Conservation (phyloP, 305 asterid species). For the Plantago rigida region DNA sequence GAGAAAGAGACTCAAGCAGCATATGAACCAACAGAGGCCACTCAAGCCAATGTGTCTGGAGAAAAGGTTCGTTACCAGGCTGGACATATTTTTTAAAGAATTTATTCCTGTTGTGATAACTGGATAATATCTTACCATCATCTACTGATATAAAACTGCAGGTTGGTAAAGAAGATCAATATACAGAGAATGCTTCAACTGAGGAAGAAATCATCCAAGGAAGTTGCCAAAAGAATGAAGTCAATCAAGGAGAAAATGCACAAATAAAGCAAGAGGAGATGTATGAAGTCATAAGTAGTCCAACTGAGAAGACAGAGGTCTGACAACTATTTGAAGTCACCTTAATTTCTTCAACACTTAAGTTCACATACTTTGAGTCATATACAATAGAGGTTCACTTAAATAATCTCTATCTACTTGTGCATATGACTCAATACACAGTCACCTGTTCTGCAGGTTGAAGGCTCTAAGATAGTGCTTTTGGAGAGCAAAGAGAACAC, state of each 20-base stretch:
- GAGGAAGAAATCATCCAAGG: conserved; percentile 30
- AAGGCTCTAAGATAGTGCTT: conserved; percentile 15
- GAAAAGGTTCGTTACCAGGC: conserved; percentile 31
- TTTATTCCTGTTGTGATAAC: conserved; percentile 18
- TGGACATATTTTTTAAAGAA: conserved; percentile 11
- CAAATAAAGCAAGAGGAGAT: conserved; percentile 21
- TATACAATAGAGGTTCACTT: too few relatives aligned
- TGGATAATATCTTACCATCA: conserved; percentile 9
- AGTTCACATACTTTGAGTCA: background rate
- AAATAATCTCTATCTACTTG: too few relatives aligned
- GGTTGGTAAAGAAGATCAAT: conserved; percentile 31
- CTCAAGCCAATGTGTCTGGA: conserved; percentile 22
- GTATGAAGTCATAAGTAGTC: conserved; percentile 20
- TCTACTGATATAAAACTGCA: conserved; percentile 24
- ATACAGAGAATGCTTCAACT: conserved; percentile 25
- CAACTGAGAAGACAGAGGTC: conserved; percentile 31
- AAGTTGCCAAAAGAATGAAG: conserved; percentile 28
- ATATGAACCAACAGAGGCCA: conserved; percentile 14
- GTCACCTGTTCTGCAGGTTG: conserved; percentile 25
- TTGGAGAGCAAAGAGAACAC: conserved; percentile 22
- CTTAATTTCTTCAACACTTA: conserved; percentile 14
- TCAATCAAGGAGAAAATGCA: conserved; percentile 25
- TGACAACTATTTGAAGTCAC: conserved; percentile 13
- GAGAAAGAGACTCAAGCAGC: conserved; percentile 15
- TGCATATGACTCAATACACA: background rate